Base-by-base conservation (phyloP, 1,284 basidiomycete species). In the Heterobasidion irregulare region DNA sequence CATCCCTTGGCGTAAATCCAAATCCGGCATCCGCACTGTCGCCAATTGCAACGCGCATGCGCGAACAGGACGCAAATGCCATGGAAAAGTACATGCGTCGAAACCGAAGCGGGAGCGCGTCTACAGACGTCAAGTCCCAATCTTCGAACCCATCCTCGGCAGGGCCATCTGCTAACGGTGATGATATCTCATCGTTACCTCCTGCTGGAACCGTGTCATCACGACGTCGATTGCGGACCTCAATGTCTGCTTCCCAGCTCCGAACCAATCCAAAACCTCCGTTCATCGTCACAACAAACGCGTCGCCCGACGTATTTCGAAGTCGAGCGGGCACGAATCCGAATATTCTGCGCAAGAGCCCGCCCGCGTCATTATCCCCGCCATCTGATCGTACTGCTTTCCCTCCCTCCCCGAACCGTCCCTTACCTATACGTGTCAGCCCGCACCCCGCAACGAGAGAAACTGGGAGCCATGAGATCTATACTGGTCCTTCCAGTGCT, bases 41-140 rank as follows among this genome's bases (percentile, higher is more conserved):
- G 8, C 86, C 86, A 1, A 79, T 92, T 56, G 86, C 84, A 16
- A 84, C 74, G 59, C 84, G 88, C 34, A 85, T 92, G 75, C 78
- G 83, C 61, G 85, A 90, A 70, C 77, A 82, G 56, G 89, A 92
- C 65, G 88, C 88, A 32, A 86, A 86, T 66, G 89, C 89, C 32
- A 89, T 88, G 74, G 87, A 90, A 65, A 88, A 89, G 64, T 92
- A 91, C 65, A 76, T 89, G 66, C 74, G 79, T 58, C 80, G 89
- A 53, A 87, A 86, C 72, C 78, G 88, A 54, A 90, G 87, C 66
- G 88, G 86, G 53, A 90, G 89, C 64, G 80, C 77, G 16, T 87
- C 86, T 1, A 86, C 85, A 19, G 86, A 89, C 62, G 80, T 76
- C 57, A 80, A 73, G 63, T 84, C 83, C 6, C 77, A 81, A 63